Base-by-base conservation (phyloP, 208 protist species). In the Crithidia thermophila region DNA sequence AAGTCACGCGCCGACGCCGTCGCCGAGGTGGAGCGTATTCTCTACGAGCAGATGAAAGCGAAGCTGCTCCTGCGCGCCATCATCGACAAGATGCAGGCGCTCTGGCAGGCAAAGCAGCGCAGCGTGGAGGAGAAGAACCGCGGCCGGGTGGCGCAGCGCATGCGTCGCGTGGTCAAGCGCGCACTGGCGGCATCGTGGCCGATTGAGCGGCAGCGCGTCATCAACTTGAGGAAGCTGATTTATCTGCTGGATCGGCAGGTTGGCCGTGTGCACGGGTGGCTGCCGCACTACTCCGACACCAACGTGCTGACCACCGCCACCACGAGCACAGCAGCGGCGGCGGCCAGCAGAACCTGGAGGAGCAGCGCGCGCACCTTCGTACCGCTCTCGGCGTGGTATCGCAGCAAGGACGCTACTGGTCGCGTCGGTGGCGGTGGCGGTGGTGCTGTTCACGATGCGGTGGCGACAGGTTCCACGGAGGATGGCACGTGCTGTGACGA, bases 21-120 rank as follows among this genome's bases (percentile, higher is more conserved):
- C 14, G 62, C 62, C 10, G 87, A 90, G 60, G 71, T 95, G 33
- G 51, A 93, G 36, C 73, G 47, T 5, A 73, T 94, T 33, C 68
- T 94, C 16, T 84, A 85, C 27, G 85, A 95, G 63, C 87, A 95
- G 71, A 77, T 86, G 71, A 84, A 91, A 45, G 81, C 87, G 28
- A 90, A 93, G 59, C 75, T 85, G 31, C 51, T 95, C 31, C 62
- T 95, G n/a, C 72, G 77, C 18, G 72, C 80, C 31, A 77, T 95
- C 51, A 71, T 95, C 20, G 68, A 63, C 3, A 79, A 94, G 43
- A 94, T 93, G 87, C 75, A 82, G 42, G 43, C 71, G 6, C 70
- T 95, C 72, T 95, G 90, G 88, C 47, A 66, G 21, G 55, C 58
- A 18, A 83, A 90, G 47, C 53, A 85, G 62, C 52, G 81, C 11